Percentiles rank a stretch among this genome's conserved stretches.
phyloP scores from a whole-genome alignment of 345 rosid genomes.

The Moricandia moricandioides region DNA sequence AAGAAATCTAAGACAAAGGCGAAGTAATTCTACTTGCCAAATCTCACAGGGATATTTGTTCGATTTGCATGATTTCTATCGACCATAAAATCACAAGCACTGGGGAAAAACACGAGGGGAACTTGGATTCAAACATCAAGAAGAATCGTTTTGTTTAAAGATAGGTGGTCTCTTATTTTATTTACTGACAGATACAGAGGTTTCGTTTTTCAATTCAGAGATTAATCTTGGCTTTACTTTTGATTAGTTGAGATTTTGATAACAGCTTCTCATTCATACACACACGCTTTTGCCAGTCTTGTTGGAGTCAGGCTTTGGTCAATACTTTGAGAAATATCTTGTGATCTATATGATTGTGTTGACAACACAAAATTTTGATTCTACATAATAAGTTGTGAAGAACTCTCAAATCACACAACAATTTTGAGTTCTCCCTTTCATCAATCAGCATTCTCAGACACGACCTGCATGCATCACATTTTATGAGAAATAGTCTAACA shows the following conservation, averaged over 20 bases:
- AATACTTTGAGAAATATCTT: slow-evolving; percentile 26
- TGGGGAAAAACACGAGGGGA: not conserved
- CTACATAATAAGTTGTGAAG: slow-evolving; percentile 15
- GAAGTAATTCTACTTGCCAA: slow-evolving; percentile 13
- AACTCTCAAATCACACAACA: not conserved
- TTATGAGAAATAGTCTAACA: slow-evolving; percentile 9
- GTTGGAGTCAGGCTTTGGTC: not conserved
- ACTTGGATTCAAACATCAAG: not conserved
- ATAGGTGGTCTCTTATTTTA: slow-evolving; percentile 18
- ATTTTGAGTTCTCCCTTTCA: slow-evolving; percentile 3
- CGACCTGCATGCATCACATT: slow-evolving; percentile 27
- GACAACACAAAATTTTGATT: slow-evolving; percentile 7
- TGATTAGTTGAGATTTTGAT: slow-evolving; percentile 23
- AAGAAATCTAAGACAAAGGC: slow-evolving; percentile 45
- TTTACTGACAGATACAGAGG: slow-evolving; percentile 16
- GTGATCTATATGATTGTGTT: slow-evolving; percentile 31
- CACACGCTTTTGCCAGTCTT: not conserved
- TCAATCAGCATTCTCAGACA: slow-evolving; percentile 17
- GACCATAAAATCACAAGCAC: slow-evolving; percentile 13
- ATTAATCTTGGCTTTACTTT: not conserved
- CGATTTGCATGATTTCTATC: slow-evolving; percentile 2
- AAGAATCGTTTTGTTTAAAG: slow-evolving; percentile 6
- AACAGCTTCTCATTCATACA: not conserved
- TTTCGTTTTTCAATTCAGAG: not conserved
- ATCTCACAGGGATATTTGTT: not conserved